Evolutionary conservation across 73 alveolate genomes (phyloP), one percentile per base, ranked within the genome.

Genomic region (Paramecium sexaurelia): DNA sequence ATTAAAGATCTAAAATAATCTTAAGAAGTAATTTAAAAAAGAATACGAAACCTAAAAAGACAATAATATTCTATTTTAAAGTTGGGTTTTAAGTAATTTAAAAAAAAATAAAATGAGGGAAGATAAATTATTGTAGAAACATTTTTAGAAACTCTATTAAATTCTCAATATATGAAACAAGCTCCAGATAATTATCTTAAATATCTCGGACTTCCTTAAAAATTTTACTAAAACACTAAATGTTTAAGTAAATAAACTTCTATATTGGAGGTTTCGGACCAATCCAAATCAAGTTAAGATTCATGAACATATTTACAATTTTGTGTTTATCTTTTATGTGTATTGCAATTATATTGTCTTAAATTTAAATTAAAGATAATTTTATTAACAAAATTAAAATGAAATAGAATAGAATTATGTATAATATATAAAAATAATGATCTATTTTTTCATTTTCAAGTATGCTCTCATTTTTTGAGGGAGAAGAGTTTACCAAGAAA

Each of bases 381-480:
- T n/a, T n/a, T n/a, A n/a, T n/a, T n/a, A n/a, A n/a, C n/a, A 51
- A 51, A 17, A n/a, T 15, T 2, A 47, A 47, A 51, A 51, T 10
- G 67, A 20, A 51, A 45, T 45, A 43, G 13, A 47, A 47, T 47
- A 17, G 5, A 51, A 35, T 35, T 35, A 35, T 35, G 2, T 35
- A 6, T 2, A 35, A 51, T 45, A 51, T 51, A 51, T 51, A 51
- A 51, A 51, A 5, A 51, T 51, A 51, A 51, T 51, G 67, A 51
- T 51, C 67, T 51, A 51, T 51, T 51, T n/a, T 51, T 51, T 51
- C 32, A 51, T 51, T 51, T 51, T 51, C 67, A 51, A 51, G 67
- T 51, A 51, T 51, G 67, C 27, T 51, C 67, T 71, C 86, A 71
- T 36, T 71, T 71, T 71, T 36, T 71, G 56, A 71, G 86, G 57